Evolutionary conservation across 2,329 filamentous ascomycete species (phyloP).

Genomic region (Xylariaceae sp.): DNA sequence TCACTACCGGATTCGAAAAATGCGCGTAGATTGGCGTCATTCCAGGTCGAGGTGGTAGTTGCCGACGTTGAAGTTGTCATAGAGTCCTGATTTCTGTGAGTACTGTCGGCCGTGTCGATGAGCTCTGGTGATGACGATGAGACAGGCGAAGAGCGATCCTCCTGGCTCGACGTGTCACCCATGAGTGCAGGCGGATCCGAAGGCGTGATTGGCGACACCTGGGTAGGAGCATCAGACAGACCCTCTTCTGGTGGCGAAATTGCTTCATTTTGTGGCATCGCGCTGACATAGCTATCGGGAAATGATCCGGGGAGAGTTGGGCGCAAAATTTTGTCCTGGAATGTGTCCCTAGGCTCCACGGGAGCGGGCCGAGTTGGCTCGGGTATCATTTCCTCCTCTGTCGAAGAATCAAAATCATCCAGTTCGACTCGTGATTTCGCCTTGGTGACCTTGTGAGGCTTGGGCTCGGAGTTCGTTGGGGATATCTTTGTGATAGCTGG

Average conservation of each 20-base stretch:
- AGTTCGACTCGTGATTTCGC: slow-evolving; percentile 62
- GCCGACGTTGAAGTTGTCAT: slow-evolving; percentile 53
- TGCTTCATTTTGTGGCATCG: slow-evolving; percentile 33
- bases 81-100: slow-evolving; percentile 43
- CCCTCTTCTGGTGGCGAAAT: slow-evolving; percentile 37
- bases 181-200: slow-evolving; percentile 63
- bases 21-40: slow-evolving; percentile 75
- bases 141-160: slow-evolving; percentile 57
- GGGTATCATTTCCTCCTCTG: slow-evolving; percentile 39
- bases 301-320: slow-evolving; percentile 39
- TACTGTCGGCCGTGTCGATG: slow-evolving; percentile 44
- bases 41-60: slow-evolving; percentile 68
- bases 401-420: slow-evolving; percentile 65
- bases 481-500: slow-evolving; percentile 41
- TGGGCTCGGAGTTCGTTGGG: slow-evolving; percentile 42
- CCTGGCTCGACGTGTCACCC: slow-evolving; percentile 67
- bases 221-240: slow-evolving; percentile 64
- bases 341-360: slow-evolving; percentile 24
- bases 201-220: slow-evolving; percentile 54
- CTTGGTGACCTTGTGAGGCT: slow-evolving; percentile 54
- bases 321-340: slow-evolving; percentile 25
- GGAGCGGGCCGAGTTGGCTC: slow-evolving; percentile 25
- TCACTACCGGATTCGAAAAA: slow-evolving; percentile 90
- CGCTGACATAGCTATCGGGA: slow-evolving; percentile 38
- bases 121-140: slow-evolving; percentile 64